Evolutionary conservation across 495 filamentous ascomycete genomes (phyloP).

Genomic region (Halenospora varia): DNA sequence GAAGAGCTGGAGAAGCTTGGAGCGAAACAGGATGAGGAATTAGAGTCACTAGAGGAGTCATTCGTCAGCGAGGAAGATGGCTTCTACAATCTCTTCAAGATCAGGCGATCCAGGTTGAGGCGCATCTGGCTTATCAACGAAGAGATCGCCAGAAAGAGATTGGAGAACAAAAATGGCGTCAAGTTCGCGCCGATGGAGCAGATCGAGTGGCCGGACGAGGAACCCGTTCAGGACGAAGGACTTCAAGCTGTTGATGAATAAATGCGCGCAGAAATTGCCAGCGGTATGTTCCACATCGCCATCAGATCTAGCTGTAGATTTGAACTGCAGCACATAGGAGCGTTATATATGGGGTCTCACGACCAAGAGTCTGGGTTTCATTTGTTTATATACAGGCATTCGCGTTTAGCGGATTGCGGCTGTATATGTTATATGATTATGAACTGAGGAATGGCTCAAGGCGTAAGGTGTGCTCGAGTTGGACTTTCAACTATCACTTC

Average conservation of each 20-base stretch:
- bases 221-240: constrained; percentile 5
- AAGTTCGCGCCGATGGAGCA: constrained; percentile 45
- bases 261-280: neutral
- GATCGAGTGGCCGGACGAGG: constrained; percentile 35
- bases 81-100: constrained; percentile 41
- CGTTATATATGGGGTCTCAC: too few relatives aligned
- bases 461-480: too few relatives aligned
- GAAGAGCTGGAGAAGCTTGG: constrained; percentile 53
- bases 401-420: too few relatives aligned
- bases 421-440: too few relatives aligned
- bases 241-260: constrained; percentile 18
- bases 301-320: too few relatives aligned
- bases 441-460: too few relatives aligned
- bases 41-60: constrained; percentile 54
- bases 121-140: constrained; percentile 60
- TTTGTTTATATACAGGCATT: too few relatives aligned
- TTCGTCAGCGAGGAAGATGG: constrained; percentile 50
- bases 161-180: constrained; percentile 47
- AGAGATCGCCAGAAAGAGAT: constrained; percentile 56
- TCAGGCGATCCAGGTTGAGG: constrained; percentile 46
- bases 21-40: constrained; percentile 45
- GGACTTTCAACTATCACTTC: too few relatives aligned
- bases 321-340: too few relatives aligned
- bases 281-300: too few relatives aligned
- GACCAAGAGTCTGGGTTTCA: too few relatives aligned